Evolutionary conservation across 192 early-diverging fungal genomes (phyloP).

Genomic region (Coemansia sp.): DNA sequence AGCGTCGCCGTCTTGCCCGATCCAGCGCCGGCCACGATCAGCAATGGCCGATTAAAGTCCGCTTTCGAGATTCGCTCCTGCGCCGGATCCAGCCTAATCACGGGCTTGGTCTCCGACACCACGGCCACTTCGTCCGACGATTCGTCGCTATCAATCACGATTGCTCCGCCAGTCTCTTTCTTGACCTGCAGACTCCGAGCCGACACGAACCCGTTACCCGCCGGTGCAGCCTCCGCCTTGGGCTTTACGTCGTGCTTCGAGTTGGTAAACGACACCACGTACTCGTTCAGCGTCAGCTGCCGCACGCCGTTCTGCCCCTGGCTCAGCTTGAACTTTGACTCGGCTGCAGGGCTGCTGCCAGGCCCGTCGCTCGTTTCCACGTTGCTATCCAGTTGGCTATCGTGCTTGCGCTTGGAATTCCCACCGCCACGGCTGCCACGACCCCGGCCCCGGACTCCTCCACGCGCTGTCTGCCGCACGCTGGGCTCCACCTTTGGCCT

Average conservation of each 20-base stretch:
- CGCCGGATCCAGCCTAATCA: slow-evolving; percentile 18
- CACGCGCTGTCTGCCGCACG: too few species aligned
- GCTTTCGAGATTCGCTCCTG: slow-evolving; percentile 36
- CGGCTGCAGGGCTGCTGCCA: too few species aligned
- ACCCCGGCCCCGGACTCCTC: too few species aligned
- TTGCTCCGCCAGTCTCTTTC: neutral
- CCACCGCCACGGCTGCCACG: too few species aligned
- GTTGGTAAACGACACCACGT: slow-evolving; percentile 38
- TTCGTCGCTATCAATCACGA: neutral
- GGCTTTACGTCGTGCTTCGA: neutral
- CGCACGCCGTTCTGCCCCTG: neutral
- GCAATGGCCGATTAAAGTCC: slow-evolving; percentile 34
- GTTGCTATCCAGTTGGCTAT: too few species aligned
- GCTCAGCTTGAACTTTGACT: neutral
- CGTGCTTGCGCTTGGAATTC: too few species aligned
- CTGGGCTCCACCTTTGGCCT: too few species aligned
- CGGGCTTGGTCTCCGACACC: neutral
- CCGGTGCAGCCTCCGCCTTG: neutral
- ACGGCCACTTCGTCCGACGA: neutral
- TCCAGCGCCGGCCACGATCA: slow-evolving; percentile 47
- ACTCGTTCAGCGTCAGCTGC: slow-evolving; percentile 25
- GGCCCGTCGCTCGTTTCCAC: too few species aligned
- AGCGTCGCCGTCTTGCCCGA: slow-evolving; percentile 49
- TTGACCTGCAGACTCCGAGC: neutral
- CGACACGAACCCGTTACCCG: neutral